Base-by-base conservation (phyloP, 2,329 filamentous ascomycete species). In the Pseudocercospora ulei region DNA sequence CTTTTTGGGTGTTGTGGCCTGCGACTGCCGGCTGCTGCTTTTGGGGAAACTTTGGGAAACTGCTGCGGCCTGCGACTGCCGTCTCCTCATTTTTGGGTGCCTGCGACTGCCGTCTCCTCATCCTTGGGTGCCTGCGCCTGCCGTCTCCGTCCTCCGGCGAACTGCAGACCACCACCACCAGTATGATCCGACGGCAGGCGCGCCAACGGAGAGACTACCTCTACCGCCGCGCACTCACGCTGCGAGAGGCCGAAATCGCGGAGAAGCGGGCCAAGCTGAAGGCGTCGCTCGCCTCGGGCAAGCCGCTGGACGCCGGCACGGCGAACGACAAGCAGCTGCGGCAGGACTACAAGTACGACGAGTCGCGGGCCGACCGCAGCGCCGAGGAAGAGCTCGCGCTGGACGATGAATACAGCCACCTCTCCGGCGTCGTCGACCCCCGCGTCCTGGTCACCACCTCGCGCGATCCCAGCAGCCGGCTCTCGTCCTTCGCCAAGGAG, bases 401-500 rank as follows among this genome's bases (percentile, higher is more conserved):
- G 12, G 84, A 92, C 57, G 84, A 93, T 56, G 88, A 96, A 65
- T 96, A 95, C 61, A 76, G 81, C 14, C 78, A 87, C 51, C 74
- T 95, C 1, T 90, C 82, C n/a, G 90, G 90, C 19, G 76, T 96
- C 24, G 76, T 90, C 23, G 90, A 96, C 52, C 86, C 88, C 4
- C 73, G 87, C 37, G 78, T 93, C 3, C 73, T 96, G 4, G 83
- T 95, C 35, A 93, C 88, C 14, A 98, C 90, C 3, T 90, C 82
- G 29, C 76, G 90, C 56, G 82, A 88, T 50, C 88, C 90, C 12
- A 88, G 81, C 18, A 80, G 82, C 31, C 73, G 90, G 38, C 70
- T 98, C 5, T 74, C 77, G n/a, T 79, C 84, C 0, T 98, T 98
- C 57, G 81, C 85, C 18, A 96, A 98, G 60, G 90, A 96, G 61